A percentile compares a stretch with the other conserved stretches of the same genome.
These are phyloP conservation scores for Ogataea chonburiensis DNA, from an alignment of 805 yeast species.

Conservation along the genomic window DNA sequence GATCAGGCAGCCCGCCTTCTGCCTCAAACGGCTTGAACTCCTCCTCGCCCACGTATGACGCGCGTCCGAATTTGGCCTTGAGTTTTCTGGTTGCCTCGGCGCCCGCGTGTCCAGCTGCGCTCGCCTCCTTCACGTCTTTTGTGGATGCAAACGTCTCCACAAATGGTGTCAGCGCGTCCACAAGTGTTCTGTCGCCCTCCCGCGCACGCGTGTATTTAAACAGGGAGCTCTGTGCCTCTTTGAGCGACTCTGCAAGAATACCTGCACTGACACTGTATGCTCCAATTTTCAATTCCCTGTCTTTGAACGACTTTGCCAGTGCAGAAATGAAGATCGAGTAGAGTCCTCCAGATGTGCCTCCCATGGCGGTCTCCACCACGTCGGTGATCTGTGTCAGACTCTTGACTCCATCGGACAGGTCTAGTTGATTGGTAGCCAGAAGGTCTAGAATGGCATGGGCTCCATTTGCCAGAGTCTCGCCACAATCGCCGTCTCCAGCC, in stretches of 20 bases:
- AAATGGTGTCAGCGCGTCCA: slow-evolving; percentile 89
- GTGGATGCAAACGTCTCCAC: slow-evolving; percentile 58
- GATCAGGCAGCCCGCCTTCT: slow-evolving; percentile 84
- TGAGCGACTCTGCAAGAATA: slow-evolving; percentile 47
- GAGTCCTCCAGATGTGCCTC: slow-evolving; percentile 94
- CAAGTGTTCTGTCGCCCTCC: slow-evolving; percentile 81
- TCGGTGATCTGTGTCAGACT: slow-evolving; percentile 75
- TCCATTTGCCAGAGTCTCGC: slow-evolving; percentile 84
- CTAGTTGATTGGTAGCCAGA: slow-evolving; percentile 40
- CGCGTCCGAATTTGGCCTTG: slow-evolving; percentile 89
- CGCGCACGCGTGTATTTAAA: slow-evolving; percentile 88
- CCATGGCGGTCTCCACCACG: slow-evolving; percentile 84
- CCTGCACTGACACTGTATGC: slow-evolving; percentile 32
- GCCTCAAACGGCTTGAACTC: slow-evolving; percentile 49
- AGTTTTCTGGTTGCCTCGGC: slow-evolving; percentile 72
- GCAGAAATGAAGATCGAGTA: slow-evolving; percentile 85
- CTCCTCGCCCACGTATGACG: slow-evolving; percentile 75
- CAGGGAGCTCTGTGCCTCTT: slow-evolving; percentile 64
- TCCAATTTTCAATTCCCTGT: slow-evolving; percentile 37
- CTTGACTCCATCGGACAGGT: slow-evolving; percentile 49
- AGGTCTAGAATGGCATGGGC: slow-evolving; percentile 66
- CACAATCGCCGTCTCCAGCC: slow-evolving; percentile 98
- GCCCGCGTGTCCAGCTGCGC: slow-evolving; percentile 67
- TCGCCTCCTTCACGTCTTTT: slow-evolving; percentile 53
- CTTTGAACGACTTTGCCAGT: slow-evolving; percentile 52